These are phyloP conservation scores for Houttuynia cordata DNA, from an alignment of 164 flowering plant genomes.

Conservation along the genomic window DNA sequence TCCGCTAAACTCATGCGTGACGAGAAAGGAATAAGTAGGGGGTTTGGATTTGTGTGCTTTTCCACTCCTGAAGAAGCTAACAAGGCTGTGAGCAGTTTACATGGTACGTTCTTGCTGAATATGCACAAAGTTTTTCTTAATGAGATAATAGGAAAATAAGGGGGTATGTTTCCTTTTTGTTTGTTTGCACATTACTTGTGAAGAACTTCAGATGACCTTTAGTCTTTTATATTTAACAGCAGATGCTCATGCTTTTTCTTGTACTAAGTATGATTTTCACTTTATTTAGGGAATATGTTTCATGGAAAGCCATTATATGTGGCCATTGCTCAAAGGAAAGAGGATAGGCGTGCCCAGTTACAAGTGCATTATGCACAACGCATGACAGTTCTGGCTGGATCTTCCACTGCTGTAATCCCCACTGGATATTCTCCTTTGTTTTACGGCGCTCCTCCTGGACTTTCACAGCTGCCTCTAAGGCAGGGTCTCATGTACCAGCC, in stretches of 20 bases:
- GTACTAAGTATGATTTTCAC: not conserved
- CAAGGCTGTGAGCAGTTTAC: constrained; percentile 56
- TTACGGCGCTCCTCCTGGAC: constrained; percentile 42
- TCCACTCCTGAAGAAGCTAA: constrained; percentile 69
- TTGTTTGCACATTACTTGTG: too few relatives aligned
- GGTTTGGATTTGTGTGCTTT: constrained; percentile 93
- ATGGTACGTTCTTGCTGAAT: constrained; percentile 30
- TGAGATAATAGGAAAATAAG: too few relatives aligned
- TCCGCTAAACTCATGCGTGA: constrained; percentile 71
- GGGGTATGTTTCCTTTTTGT: too few relatives aligned
- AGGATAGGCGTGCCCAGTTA: constrained; percentile 69
- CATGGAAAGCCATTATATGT: constrained; percentile 67
- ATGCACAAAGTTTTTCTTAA: too few relatives aligned
- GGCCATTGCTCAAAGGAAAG: constrained; percentile 79
- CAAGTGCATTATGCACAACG: constrained; percentile 48
- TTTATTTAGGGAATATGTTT: constrained; percentile 47
- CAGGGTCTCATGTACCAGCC: constrained; percentile 65
- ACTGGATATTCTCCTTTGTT: constrained; percentile 55
- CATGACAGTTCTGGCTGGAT: constrained; percentile 38
- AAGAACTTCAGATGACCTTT: not conserved
- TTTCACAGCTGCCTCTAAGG: constrained; percentile 40
- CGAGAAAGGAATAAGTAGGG: constrained; percentile 63
- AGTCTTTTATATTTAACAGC: not conserved
- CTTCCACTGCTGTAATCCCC: constrained; percentile 43
- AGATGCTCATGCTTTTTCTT: too few relatives aligned